Percentiles rank a stretch among this genome's conserved stretches.
Conservation (phyloP, 306 rosid genomes). For the Potentilla sterilis region DNA sequence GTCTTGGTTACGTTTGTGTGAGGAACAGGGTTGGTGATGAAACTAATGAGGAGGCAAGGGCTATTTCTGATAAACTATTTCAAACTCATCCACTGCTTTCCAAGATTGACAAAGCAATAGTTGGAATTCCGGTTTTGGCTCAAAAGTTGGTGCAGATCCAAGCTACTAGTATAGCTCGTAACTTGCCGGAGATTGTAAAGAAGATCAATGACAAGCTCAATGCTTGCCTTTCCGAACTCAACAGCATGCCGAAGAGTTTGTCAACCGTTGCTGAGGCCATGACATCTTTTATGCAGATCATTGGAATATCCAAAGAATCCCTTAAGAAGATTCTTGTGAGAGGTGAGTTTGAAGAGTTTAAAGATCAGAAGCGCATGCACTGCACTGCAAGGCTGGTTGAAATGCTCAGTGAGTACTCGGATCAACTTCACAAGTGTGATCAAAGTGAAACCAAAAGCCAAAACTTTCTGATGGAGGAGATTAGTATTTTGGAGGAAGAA, state of each 20-base stretch:
- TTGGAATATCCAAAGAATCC: not conserved
- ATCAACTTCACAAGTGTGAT: not conserved
- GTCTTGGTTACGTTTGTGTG: no score
- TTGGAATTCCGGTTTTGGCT: conserved; percentile 2
- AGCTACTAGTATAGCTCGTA: not conserved
- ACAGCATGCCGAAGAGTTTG: not conserved
- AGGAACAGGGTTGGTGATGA: not conserved
- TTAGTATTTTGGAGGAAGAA: not conserved
- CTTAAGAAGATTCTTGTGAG: not conserved
- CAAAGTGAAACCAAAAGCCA: not conserved
- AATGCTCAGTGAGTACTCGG: not conserved
- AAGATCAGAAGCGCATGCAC: not conserved
- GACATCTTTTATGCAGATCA: not conserved
- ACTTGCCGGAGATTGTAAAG: conserved; percentile 5
- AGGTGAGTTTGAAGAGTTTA: not conserved
- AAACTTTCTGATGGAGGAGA: not conserved
- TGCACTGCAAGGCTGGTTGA: not conserved
- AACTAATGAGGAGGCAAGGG: conserved; percentile 18
- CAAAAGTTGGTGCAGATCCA: not conserved
- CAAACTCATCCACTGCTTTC: not conserved
- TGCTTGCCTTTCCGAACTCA: not conserved
- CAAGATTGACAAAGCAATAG: not conserved
- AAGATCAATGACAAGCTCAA: not conserved
- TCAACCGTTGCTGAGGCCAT: conserved; percentile 3
- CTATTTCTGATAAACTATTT: not conserved